Conservation (phyloP, 1,284 basidiomycete species). For the Trametes versicolor region DNA sequence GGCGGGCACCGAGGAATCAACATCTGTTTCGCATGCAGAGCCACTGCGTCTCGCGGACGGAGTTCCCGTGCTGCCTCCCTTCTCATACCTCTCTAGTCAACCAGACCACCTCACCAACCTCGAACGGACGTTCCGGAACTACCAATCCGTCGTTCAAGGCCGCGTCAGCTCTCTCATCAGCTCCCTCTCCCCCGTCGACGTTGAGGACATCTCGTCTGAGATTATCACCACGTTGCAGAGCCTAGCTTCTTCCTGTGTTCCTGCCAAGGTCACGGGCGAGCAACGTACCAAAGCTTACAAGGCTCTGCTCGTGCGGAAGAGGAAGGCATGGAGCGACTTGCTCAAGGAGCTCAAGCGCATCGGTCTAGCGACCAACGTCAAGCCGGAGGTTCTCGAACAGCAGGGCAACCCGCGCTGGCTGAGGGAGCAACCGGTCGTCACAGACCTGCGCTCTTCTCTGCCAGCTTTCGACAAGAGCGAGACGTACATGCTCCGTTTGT, state of each 20-base stretch:
- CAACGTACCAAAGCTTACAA: slow-evolving; percentile 82
- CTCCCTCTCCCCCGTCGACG: slow-evolving; percentile 48
- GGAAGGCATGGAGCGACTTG: slow-evolving; percentile 92
- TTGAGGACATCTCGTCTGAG: slow-evolving; percentile 77
- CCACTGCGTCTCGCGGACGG: slow-evolving; percentile 13
- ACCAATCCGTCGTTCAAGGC: slow-evolving; percentile 52
- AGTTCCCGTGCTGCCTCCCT: slow-evolving; percentile 22
- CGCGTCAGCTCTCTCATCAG: slow-evolving; percentile 56
- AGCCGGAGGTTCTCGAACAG: slow-evolving; percentile 73
- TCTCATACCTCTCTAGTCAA: slow-evolving; percentile 24
- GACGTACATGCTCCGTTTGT: slow-evolving; percentile 78
- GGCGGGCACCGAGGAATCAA: slow-evolving; percentile 49
- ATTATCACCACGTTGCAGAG: slow-evolving; percentile 77
- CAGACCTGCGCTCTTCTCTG: slow-evolving; percentile 26
- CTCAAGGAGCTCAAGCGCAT: slow-evolving; percentile 88
- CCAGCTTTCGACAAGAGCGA: slow-evolving; percentile 57
- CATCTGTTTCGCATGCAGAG: slow-evolving; percentile 3
- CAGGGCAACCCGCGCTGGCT: slow-evolving; percentile 77
- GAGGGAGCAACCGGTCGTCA: slow-evolving; percentile 62
- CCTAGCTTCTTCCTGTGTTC: slow-evolving; percentile 65
- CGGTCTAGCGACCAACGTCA: slow-evolving; percentile 81
- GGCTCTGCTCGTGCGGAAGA: slow-evolving; percentile 83
- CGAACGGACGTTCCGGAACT: slow-evolving; percentile 57
- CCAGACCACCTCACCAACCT: slow-evolving; percentile 54
- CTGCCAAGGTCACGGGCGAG: slow-evolving; percentile 58